These are phyloP conservation scores for Metschnikowia drakensbergensis DNA, from an alignment of 805 yeast species.

Conservation along the genomic window DNA sequence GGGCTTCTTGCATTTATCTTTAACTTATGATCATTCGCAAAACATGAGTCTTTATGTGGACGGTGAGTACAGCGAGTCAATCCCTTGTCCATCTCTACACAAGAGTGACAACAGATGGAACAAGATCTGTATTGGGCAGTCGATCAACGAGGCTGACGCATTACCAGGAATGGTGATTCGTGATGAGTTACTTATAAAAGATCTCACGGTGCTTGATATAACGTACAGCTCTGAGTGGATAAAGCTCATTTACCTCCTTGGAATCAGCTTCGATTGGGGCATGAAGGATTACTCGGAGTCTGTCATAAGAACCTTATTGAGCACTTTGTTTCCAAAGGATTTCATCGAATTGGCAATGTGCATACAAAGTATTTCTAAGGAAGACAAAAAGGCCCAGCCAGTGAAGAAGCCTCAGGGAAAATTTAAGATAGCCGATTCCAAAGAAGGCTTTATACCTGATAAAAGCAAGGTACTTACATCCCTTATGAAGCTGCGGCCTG, in stretches of 20 bases:
- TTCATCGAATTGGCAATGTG: constrained; percentile 2
- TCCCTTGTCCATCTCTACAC: constrained; percentile 34
- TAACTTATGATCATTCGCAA: constrained; percentile 35
- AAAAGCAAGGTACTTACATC: constrained; percentile 1
- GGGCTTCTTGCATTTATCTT: constrained; percentile 30
- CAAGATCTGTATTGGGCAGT: constrained; percentile 34
- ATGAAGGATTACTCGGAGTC: constrained; percentile 33
- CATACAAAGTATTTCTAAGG: not conserved
- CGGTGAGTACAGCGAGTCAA: constrained; percentile 46
- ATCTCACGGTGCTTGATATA: constrained; percentile 37
- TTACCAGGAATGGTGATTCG: not conserved
- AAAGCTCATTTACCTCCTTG: constrained; percentile 41
- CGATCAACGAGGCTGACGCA: constrained; percentile 6
- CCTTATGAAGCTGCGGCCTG: constrained; percentile 4
- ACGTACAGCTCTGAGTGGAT: constrained; percentile 50
- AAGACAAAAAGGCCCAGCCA: not conserved
- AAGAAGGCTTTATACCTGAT: constrained; percentile 4
- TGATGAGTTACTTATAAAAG: constrained; percentile 27
- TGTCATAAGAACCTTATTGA: constrained; percentile 20
- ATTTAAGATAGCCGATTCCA: not conserved
- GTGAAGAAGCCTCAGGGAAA: not conserved
- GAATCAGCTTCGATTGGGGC: constrained; percentile 47
- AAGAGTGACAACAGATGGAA: constrained; percentile 31
- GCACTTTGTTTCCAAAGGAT: constrained; percentile 5
- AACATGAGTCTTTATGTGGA: constrained; percentile 46